Percentiles rank a stretch among this genome's conserved stretches.
Conservation (phyloP, 108 stramenopile genomes). For the Cafeteria roenbergensis region DNA sequence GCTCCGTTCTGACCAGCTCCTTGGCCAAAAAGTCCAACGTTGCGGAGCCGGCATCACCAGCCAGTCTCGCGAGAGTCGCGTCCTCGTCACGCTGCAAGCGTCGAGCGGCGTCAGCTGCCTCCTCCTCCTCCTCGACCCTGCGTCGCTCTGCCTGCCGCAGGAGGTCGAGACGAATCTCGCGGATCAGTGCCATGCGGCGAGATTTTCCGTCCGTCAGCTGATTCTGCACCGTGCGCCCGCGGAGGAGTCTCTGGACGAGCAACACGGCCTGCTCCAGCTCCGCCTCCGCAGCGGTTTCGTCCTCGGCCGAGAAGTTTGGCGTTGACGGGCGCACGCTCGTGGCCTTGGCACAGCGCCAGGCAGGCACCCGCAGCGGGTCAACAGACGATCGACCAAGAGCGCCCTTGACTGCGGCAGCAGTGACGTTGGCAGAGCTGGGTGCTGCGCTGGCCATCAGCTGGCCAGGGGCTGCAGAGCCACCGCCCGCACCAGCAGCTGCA, state of each 20-base stretch:
- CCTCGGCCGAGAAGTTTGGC: constrained; percentile 7
- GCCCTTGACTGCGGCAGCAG: too few species aligned
- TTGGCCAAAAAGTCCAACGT: constrained; percentile 27
- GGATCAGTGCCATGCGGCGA: constrained; percentile 30
- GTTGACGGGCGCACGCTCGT: constrained; percentile 28
- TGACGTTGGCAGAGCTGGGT: too few species aligned
- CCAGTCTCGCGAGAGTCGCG: background rate
- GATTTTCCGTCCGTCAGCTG: constrained; percentile 35
- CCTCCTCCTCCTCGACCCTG: background rate
- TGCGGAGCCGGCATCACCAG: constrained; percentile 21
- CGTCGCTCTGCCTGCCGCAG: constrained; percentile 11
- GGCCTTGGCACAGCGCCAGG: constrained; percentile 12
- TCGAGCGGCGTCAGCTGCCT: background rate
- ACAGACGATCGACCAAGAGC: background rate
- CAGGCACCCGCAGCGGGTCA: background rate
- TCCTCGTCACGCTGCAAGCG: background rate
- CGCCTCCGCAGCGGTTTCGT: constrained; percentile 9
- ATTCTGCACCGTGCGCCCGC: constrained; percentile 44
- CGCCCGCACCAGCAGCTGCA: too few species aligned
- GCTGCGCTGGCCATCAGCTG: too few species aligned
- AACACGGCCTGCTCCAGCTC: constrained; percentile 13
- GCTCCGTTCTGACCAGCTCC: constrained; percentile 21
- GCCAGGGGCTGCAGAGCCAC: too few species aligned
- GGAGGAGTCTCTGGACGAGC: constrained; percentile 30
- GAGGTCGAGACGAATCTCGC: constrained; percentile 33